These are phyloP conservation scores for Neotropicomus parvogracilis DNA, from an alignment of 1,284 basidiomycete genomes.

Conservation along the genomic window DNA sequence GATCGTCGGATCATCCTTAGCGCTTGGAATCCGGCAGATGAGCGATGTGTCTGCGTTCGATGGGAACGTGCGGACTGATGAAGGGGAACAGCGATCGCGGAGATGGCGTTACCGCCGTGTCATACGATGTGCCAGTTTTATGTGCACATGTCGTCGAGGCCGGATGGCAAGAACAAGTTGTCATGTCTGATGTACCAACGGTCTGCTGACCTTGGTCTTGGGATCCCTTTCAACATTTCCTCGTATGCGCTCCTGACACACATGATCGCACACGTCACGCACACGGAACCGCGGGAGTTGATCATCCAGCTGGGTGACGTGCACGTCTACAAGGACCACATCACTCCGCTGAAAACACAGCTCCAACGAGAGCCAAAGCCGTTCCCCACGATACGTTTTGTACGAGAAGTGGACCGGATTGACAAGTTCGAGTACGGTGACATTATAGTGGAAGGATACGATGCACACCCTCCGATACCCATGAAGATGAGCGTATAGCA, in stretches of 20 bases:
- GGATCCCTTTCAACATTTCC: slow-evolving; percentile 98
- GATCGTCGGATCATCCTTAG: slow-evolving; percentile 94
- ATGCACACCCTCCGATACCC: slow-evolving; percentile 80
- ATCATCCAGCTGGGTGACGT: slow-evolving; percentile 95
- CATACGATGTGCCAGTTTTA: slow-evolving; percentile 99
- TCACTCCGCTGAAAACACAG: slow-evolving; percentile 82
- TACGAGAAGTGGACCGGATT: slow-evolving; percentile 60
- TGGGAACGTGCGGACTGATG: not conserved
- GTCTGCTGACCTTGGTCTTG: slow-evolving; percentile 94
- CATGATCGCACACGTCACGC: slow-evolving; percentile 92
- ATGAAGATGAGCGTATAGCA: slow-evolving; percentile 96
- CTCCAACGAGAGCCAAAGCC: slow-evolving; percentile 73
- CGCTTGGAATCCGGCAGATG: slow-evolving; percentile 97
- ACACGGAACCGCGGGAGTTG: slow-evolving; percentile 83
- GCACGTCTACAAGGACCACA: slow-evolving; percentile 93
- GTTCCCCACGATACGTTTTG: slow-evolving; percentile 83
- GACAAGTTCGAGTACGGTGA: slow-evolving; percentile 84
- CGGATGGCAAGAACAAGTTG: slow-evolving; percentile 64
- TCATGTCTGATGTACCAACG: slow-evolving; percentile 98
- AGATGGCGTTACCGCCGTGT: slow-evolving; percentile 97
- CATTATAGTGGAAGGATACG: slow-evolving; percentile 84
- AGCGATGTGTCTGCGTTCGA: slow-evolving; percentile 15
- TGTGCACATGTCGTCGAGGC: slow-evolving; percentile 74
- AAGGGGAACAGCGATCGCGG: slow-evolving; percentile 65
- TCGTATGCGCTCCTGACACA: slow-evolving; percentile 95